Percentiles rank a stretch among this genome's conserved stretches.
Evolutionary conservation across 176 grass and related monocot species (phyloP).

Genomic region (Saccharum officinarum): DNA sequence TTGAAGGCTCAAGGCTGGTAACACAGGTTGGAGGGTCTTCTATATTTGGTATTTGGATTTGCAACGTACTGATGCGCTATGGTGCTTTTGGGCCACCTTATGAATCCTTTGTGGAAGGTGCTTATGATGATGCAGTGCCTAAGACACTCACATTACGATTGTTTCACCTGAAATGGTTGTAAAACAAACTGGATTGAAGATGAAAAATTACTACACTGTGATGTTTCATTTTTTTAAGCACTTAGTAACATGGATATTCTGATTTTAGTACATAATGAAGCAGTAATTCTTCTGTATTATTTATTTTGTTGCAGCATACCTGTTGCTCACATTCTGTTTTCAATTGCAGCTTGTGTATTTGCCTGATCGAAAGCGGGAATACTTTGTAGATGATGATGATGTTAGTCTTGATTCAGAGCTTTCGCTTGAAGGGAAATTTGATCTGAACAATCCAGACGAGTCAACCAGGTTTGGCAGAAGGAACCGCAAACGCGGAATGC

Average conservation of each 20-base stretch:
- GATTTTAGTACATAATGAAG: neutral
- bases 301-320: conserved; percentile 7
- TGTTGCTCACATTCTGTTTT: conserved; percentile 33
- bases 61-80: neutral
- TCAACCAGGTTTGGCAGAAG: conserved; percentile 72
- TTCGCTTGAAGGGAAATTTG: conserved; percentile 74
- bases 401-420: conserved; percentile 84
- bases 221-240: neutral
- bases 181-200: neutral
- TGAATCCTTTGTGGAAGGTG: neutral
- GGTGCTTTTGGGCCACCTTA: neutral
- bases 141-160: neutral
- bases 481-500: conserved; percentile 86
- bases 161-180: conserved; percentile 16
- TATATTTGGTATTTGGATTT: too few relatives aligned
- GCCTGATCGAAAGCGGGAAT: conserved; percentile 87
- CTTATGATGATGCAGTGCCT: neutral
- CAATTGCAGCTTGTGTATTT: conserved; percentile 91
- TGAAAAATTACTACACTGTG: neutral
- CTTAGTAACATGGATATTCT: neutral
- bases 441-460: conserved; percentile 61
- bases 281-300: conserved; percentile 12
- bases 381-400: conserved; percentile 68
- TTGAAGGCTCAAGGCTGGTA: too few relatives aligned
- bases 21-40: too few relatives aligned